phyloP scores from a whole-genome alignment of 1,284 basidiomycete species.

The Ceratorhiza oryzae-sativae region DNA sequence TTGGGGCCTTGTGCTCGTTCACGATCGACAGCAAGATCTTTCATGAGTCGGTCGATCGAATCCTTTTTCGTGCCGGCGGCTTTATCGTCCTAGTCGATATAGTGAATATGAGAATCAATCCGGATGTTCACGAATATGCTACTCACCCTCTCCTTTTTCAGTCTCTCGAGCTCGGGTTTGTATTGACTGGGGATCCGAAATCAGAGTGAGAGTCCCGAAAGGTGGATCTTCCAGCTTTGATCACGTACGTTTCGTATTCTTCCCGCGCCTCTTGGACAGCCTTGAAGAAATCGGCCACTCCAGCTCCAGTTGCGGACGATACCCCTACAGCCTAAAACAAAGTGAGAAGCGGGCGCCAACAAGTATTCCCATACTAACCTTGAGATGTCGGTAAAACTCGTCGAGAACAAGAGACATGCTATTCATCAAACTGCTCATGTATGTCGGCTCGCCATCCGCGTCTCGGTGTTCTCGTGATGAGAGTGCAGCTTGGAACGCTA shows the following conservation, averaged over 20 bases:
- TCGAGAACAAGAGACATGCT: conserved; percentile 98
- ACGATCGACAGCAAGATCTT: conserved; percentile 81
- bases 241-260: conserved; percentile 84
- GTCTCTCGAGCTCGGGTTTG: conserved; percentile 84
- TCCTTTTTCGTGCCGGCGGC: conserved; percentile 76
- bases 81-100: conserved; percentile 65
- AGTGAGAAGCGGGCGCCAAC: not conserved
- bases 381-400: conserved; percentile 97
- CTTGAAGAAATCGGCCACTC: conserved; percentile 88
- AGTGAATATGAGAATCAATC: no score
- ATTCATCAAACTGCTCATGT: conserved; percentile 99
- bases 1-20: conserved; percentile 48
- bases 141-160: conserved; percentile 56
- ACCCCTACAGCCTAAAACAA: conserved; percentile 85
- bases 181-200: conserved; percentile 76
- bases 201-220: not conserved
- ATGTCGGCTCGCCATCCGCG: conserved; percentile 90
- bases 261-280: conserved; percentile 87
- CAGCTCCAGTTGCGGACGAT: conserved; percentile 93
- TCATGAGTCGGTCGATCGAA: conserved; percentile 83
- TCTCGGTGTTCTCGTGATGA: conserved; percentile 70
- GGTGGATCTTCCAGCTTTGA: conserved; percentile 4
- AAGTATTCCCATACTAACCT: conserved; percentile 58
- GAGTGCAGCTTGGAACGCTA: conserved; percentile 74
- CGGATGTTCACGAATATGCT: no score